Evolutionary conservation across 352 stramenopile species (phyloP), one percentile per base, ranked within the genome.

Genomic region (Phytophthora europaea): DNA sequence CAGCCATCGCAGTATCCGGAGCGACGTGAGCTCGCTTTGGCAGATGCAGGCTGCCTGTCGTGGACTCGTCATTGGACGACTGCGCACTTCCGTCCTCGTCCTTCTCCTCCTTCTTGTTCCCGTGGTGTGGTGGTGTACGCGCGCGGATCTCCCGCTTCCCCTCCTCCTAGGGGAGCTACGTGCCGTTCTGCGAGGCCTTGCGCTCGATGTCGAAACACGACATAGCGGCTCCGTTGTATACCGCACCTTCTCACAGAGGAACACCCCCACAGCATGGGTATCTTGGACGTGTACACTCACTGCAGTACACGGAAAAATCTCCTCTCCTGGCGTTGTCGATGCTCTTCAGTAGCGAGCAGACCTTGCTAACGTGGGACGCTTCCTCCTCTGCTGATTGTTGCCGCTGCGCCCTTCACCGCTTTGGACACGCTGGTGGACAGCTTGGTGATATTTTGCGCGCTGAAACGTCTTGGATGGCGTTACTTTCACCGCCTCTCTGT

Each of bases 141-240:
- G n/a, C n/a, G 8, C 48, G 56, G 47, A 62, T 15, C 36, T 52
- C 23, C 8, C 38, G 20, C 12, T 62, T 62, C 8, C 15, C 36
- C 40, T 22, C 56, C 38, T 43, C 23, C 22, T 63, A 40, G 10
- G 36, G 55, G 9, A 63, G 57, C n/a, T 34, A 10, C 7, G 20
- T 18, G 12, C 6, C 20, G 6, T 54, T 33, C 3, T 54, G 20
- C 48, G 4, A 54, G n/a, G 18, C 34, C n/a, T n/a, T n/a, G n/a
- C n/a, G n/a, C n/a, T n/a, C n/a, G n/a, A n/a, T n/a, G 8, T 54
- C 20, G 48, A 54, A 54, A 20, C 48, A 54, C 20, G 48, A 54
- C 48, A 54, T 54, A 8, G 48, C 48, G 7, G 20, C 13, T 1
- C 48, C 48, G 12, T 54, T 54, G 48, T 54, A 33, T 54, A 3